Conservation (phyloP, 805 yeast species). For the Cyberlindnera sargentensis region DNA sequence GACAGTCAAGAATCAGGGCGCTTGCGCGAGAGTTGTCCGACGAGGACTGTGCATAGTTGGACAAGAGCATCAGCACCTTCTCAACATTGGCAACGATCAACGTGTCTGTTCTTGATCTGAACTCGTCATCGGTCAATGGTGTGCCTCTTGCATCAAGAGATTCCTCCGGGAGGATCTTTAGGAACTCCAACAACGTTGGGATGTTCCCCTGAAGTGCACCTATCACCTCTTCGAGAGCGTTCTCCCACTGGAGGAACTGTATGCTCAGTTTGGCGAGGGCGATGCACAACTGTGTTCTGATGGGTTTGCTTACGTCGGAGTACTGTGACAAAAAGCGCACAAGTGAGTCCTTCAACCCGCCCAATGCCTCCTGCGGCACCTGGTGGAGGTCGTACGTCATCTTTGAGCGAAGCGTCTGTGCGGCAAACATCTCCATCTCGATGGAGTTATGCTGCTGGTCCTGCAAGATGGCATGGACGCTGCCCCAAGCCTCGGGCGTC, state of each 20-base stretch:
- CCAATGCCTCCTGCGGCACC: slow-evolving; percentile 50
- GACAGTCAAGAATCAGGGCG: slow-evolving; percentile 57
- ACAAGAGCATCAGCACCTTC: slow-evolving; percentile 56
- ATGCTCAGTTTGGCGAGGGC: slow-evolving; percentile 78
- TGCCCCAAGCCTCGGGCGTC: slow-evolving; percentile 73
- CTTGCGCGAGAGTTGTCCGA: slow-evolving; percentile 23
- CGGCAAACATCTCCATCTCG: slow-evolving; percentile 72
- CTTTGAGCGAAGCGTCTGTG: slow-evolving; percentile 84
- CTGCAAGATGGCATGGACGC: slow-evolving; percentile 49
- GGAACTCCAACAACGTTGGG: slow-evolving; percentile 61
- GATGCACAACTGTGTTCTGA: slow-evolving; percentile 78
- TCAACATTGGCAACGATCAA: slow-evolving; percentile 63
- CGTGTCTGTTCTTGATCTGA: slow-evolving; percentile 51
- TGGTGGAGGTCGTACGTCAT: slow-evolving; percentile 81
- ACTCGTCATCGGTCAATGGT: slow-evolving; percentile 77
- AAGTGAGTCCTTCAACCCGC: slow-evolving; percentile 61
- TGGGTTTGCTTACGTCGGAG: slow-evolving; percentile 39
- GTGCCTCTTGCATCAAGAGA: slow-evolving; percentile 69
- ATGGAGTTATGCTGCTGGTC: slow-evolving; percentile 26
- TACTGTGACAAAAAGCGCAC: slow-evolving; percentile 50
- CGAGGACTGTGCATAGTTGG: slow-evolving; percentile 38
- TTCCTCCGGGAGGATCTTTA: slow-evolving; percentile 89
- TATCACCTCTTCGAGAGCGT: slow-evolving; percentile 65
- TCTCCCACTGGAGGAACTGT: slow-evolving; percentile 67
- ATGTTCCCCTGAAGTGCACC: slow-evolving; percentile 34